phyloP scores from a whole-genome alignment of 129 eudicot species.

The Ambrosia trifida region DNA sequence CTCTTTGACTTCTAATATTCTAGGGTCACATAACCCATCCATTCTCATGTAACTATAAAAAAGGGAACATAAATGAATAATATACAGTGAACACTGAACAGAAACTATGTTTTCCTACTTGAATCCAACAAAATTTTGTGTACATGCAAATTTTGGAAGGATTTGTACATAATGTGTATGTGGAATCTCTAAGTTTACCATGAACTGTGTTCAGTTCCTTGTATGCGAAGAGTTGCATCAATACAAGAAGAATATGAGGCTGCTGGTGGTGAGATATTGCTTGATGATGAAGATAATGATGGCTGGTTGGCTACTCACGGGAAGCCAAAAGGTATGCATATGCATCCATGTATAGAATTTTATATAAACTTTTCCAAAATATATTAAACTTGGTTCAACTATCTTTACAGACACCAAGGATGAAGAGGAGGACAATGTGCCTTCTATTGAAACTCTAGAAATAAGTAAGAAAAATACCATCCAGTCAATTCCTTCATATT shows the following conservation, averaged over 20 bases:
- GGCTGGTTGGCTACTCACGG: slow-evolving; percentile 99
- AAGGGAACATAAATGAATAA: slow-evolving; percentile 7
- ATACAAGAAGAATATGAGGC: slow-evolving; percentile 95
- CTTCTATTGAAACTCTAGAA: slow-evolving; percentile 87
- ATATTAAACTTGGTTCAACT: slow-evolving; percentile 21
- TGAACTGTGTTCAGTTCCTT: slow-evolving; percentile 61
- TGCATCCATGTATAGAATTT: slow-evolving; percentile 3
- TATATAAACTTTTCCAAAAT: not conserved
- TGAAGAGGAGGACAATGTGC: slow-evolving; percentile 74
- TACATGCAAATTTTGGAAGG: slow-evolving; percentile 20
- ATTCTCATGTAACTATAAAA: not conserved
- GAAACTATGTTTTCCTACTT: slow-evolving; percentile 4
- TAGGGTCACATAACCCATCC: slow-evolving; percentile 5
- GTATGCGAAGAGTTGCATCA: slow-evolving; percentile 89
- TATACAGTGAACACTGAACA: not conserved
- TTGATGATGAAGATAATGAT: slow-evolving; percentile 84
- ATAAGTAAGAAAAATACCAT: slow-evolving; percentile 66
- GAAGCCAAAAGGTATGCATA: slow-evolving; percentile 71
- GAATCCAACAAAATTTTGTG: slow-evolving; percentile 5
- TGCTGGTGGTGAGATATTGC: slow-evolving; percentile 92
- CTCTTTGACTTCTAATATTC: not conserved
- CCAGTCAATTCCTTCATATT: slow-evolving; percentile 76
- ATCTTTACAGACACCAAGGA: slow-evolving; percentile 50
- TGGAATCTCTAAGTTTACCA: not conserved
- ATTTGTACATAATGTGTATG: not conserved